Evolutionary conservation across 2,329 filamentous ascomycete genomes (phyloP).

Genomic region (Fusarium sororula): DNA sequence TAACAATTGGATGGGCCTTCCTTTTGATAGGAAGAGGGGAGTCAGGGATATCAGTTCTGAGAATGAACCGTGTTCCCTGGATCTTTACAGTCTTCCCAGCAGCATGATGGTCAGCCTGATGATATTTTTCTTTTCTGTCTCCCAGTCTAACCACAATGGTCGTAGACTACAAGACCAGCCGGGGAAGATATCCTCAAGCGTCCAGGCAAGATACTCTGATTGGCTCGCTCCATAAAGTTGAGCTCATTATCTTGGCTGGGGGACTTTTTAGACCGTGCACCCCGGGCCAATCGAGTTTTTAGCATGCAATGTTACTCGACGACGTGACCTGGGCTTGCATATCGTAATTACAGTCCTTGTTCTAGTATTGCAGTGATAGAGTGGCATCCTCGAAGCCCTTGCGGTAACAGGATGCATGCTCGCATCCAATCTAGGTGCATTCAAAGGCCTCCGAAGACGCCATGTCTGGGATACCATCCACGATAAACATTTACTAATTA

Average conservation of each 20-base stretch:
- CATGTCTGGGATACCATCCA: background rate
- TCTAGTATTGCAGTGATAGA: background rate
- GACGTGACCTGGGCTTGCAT: constrained; percentile 36
- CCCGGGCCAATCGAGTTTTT: constrained; percentile 6
- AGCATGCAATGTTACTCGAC: constrained; percentile 31
- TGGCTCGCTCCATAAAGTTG: constrained; percentile 1
- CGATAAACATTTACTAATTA: background rate
- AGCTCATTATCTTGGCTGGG: constrained; percentile 1
- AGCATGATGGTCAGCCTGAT: background rate
- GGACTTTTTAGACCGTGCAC: constrained; percentile 7
- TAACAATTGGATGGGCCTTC: constrained; percentile 32
- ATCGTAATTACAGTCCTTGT: constrained; percentile 41
- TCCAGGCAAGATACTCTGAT: constrained; percentile 13
- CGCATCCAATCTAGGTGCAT: constrained; percentile 14
- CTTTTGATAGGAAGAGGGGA: constrained; percentile 1
- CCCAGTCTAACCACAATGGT: constrained; percentile 2
- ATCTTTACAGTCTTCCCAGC: background rate
- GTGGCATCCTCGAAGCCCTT: background rate
- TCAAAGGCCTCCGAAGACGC: background rate
- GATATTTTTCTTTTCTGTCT: constrained; percentile 4
- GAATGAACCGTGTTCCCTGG: constrained; percentile 25
- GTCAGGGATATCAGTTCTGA: constrained; percentile 3
- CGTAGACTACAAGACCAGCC: background rate
- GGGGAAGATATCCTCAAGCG: constrained; percentile 29
- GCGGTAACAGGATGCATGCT: background rate